These are phyloP conservation scores for Crucibulum cyathiforme DNA, from an alignment of 1,284 basidiomycete genomes.

Conservation along the genomic window DNA sequence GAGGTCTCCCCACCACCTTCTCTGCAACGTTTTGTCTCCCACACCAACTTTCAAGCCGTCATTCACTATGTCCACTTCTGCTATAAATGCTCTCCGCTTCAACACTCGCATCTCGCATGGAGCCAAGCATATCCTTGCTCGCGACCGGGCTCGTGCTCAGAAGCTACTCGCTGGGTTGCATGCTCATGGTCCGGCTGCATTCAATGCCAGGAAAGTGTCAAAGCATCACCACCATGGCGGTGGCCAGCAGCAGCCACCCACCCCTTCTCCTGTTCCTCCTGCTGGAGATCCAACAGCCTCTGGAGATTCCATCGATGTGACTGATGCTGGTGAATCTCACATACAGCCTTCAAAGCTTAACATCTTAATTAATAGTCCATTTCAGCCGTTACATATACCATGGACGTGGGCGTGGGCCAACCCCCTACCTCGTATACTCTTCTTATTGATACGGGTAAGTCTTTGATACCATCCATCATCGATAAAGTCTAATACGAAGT, in stretches of 20 bases:
- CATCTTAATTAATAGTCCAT: not conserved
- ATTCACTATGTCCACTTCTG: constrained; percentile 25
- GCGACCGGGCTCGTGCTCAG: constrained; percentile 58
- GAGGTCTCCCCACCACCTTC: no score
- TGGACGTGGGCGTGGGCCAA: constrained; percentile 28
- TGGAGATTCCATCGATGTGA: constrained; percentile 53
- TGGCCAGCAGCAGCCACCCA: constrained; percentile 16
- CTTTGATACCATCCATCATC: not conserved
- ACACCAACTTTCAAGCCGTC: not conserved
- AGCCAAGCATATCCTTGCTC: constrained; percentile 54
- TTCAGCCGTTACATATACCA: constrained; percentile 38
- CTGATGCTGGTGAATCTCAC: constrained; percentile 51
- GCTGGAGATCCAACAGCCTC: constrained; percentile 15
- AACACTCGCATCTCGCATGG: constrained; percentile 46
- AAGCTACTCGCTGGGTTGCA: constrained; percentile 57
- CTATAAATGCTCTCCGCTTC: constrained; percentile 50
- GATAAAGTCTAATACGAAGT: not conserved
- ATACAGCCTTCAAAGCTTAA: constrained; percentile 1
- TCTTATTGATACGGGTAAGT: constrained; percentile 56
- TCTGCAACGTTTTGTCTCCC: no score
- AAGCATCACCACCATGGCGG: constrained; percentile 27
- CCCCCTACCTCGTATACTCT: constrained; percentile 38
- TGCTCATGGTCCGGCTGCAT: constrained; percentile 54
- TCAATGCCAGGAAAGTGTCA: constrained; percentile 15
- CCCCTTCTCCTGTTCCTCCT: constrained; percentile 16